Conservation (phyloP, 768 basidiomycete genomes). For the Mycena maculata region DNA sequence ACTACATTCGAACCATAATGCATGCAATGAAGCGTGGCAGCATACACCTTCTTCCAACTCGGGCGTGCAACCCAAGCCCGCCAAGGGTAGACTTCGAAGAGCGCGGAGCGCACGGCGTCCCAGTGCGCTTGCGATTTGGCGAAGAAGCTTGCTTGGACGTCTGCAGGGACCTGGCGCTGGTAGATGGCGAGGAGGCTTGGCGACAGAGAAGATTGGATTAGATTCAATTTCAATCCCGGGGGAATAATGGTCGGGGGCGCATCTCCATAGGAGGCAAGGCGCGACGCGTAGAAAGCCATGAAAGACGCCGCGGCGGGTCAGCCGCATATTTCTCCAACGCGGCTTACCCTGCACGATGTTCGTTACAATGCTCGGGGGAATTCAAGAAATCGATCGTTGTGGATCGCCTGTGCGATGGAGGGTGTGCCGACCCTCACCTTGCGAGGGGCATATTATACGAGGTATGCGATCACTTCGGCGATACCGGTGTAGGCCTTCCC, state of each 20-base stretch:
- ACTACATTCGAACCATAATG: no score
- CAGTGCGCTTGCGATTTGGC: conserved; percentile 51
- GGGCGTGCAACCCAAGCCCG: conserved; percentile 54
- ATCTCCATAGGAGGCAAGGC: conserved; percentile 46
- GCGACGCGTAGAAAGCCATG: conserved; percentile 55
- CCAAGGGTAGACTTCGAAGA: conserved; percentile 56
- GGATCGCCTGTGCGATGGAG: conserved; percentile 43
- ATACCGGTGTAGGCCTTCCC: conserved; percentile 53
- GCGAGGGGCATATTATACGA: conserved; percentile 52
- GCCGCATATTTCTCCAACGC: conserved; percentile 50
- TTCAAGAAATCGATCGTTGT: conserved; percentile 62
- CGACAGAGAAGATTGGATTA: no score
- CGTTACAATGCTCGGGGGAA: conserved; percentile 41
- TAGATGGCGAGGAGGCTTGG: conserved; percentile 51
- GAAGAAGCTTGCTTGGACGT: conserved; percentile 51
- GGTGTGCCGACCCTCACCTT: conserved; percentile 46
- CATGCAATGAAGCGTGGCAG: conserved; percentile 1
- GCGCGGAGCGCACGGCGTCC: conserved; percentile 48
- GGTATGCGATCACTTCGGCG: conserved; percentile 53
- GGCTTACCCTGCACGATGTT: conserved; percentile 51
- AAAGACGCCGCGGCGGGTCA: conserved; percentile 47
- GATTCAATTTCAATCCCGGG: no score
- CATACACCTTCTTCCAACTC: conserved; percentile 60
- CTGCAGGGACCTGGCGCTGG: conserved; percentile 47
- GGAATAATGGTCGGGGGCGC: no score